Conservation (phyloP, 2,329 filamentous ascomycete genomes). For the Botrytis elliptica region DNA sequence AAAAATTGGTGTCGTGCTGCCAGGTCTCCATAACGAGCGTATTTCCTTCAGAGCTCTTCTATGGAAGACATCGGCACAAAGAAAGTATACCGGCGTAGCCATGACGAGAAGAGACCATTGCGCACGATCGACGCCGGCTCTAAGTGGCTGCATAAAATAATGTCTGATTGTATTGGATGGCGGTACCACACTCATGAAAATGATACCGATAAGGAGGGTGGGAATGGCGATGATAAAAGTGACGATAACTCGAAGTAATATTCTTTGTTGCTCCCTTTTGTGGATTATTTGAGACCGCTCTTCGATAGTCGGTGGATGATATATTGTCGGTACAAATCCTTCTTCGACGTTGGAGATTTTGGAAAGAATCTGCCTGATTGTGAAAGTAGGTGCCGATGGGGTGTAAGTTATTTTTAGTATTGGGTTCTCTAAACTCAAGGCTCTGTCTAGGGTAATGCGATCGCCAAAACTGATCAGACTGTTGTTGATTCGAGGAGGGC, state of each 20-base stretch:
- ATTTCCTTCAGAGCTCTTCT: conserved; percentile 76
- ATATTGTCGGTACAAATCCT: conserved; percentile 65
- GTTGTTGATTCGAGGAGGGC: conserved; percentile 57
- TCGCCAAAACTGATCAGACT: conserved; percentile 54
- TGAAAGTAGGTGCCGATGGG: conserved; percentile 67
- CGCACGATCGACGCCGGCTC: conserved; percentile 69
- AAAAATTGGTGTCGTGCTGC: conserved; percentile 69
- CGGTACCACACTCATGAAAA: conserved; percentile 83
- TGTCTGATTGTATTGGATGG: conserved; percentile 55
- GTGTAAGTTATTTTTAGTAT: conserved; percentile 70
- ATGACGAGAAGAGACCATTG: conserved; percentile 80
- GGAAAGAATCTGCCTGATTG: conserved; percentile 70
- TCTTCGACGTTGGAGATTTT: conserved; percentile 66
- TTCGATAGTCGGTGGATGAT: conserved; percentile 80
- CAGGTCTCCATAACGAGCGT: conserved; percentile 70
- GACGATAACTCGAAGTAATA: conserved; percentile 69
- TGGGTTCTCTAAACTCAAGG: conserved; percentile 60
- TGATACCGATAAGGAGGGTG: conserved; percentile 81
- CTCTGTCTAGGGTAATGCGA: conserved; percentile 49
- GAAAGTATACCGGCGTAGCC: conserved; percentile 83
- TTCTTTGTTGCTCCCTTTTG: conserved; percentile 63
- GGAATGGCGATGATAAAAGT: conserved; percentile 72
- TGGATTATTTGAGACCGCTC: conserved; percentile 75
- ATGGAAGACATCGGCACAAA: conserved; percentile 84
- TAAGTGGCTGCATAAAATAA: conserved; percentile 71